Evolutionary conservation across 768 basidiomycete genomes (phyloP), one percentile per base, ranked within the genome.

Genomic region (Galerina marginata): DNA sequence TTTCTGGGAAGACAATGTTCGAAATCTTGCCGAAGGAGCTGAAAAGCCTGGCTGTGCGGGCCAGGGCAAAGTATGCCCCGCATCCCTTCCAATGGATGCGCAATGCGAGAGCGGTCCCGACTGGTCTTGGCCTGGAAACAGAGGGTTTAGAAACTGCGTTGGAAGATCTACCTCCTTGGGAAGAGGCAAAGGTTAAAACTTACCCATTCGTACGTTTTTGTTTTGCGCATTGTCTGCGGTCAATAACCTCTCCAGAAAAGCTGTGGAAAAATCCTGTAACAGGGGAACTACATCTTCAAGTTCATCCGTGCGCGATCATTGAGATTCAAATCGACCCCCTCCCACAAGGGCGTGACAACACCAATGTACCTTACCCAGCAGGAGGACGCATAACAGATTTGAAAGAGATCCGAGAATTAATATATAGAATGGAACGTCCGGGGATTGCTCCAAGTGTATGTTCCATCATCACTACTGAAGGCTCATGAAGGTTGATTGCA

Each of bases 81-180:
- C 92, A 94, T 60, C 92, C 93, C 1, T 95, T 93, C 71, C 88
- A 93, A 38, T 95, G 93, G 93, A 95, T 96, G 92, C 83, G 90
- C 0, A 84, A 87, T n/a, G 86, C 92, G 1, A 84, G 80, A 56
- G 88, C 92, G 0, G 72, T 86, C 66, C 79, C 91, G 0, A 94
- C 92, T 16, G 94, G 93, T 6, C 77, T 96, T 6, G 94, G 93
- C 1, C 88, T 95, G 65, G 91, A 90, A 72, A 80, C 77, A 1
- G 95, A 96, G 51, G 90, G 88, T 0, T 76, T 86, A 39, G 94
- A 96, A 76, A 66, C 90, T 62, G 72, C 85, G 1, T 64, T 85
- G 46, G 74, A 81, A 12, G 87, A 93, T 60, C 83, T 97, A 20
- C 91, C 95, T 0, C 73, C 81, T n/a, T 97, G 93, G 93, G 85